Conservation (phyloP, 495 filamentous ascomycete genomes). For the Chaetomidium leptoderma region DNA sequence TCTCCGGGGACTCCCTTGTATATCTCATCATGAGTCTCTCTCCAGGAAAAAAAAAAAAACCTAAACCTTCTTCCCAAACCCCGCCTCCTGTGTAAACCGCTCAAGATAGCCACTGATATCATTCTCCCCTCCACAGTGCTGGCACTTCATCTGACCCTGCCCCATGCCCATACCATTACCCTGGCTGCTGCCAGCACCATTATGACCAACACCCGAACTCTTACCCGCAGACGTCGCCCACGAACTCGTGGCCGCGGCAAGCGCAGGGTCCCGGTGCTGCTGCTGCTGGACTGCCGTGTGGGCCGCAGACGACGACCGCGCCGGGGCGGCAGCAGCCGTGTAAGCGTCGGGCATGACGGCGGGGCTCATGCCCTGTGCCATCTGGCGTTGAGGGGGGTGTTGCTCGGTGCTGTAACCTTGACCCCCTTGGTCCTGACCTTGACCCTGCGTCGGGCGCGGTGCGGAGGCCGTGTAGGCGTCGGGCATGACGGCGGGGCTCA, state of each 20-base stretch:
- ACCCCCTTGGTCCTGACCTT: too few species aligned
- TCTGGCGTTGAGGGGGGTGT: background rate
- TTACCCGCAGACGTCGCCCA: too few species aligned
- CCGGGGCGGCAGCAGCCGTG: background rate
- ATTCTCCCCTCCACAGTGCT: conserved; percentile 35
- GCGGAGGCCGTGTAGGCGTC: conserved; percentile 13
- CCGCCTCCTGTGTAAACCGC: background rate
- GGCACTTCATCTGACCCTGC: conserved; percentile 23
- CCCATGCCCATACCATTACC: background rate
- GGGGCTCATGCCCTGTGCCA: background rate
- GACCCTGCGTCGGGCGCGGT: background rate
- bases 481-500: conserved; percentile 27
- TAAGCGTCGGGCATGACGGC: conserved; percentile 1
- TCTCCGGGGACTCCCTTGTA: too few species aligned
- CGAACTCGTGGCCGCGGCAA: too few species aligned
- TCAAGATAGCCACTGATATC: conserved; percentile 27
- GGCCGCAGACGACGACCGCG: too few species aligned
- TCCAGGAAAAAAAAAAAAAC: too few species aligned
- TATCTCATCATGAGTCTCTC: too few species aligned
- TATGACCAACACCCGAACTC: background rate
- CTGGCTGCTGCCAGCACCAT: too few species aligned
- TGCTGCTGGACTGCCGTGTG: too few species aligned
- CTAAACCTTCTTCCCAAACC: background rate
- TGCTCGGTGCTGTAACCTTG: background rate
- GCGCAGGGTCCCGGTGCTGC: too few species aligned